These are phyloP conservation scores for Capsicum baccatum DNA, from an alignment of 257 asterid genomes.

Conservation along the genomic window DNA sequence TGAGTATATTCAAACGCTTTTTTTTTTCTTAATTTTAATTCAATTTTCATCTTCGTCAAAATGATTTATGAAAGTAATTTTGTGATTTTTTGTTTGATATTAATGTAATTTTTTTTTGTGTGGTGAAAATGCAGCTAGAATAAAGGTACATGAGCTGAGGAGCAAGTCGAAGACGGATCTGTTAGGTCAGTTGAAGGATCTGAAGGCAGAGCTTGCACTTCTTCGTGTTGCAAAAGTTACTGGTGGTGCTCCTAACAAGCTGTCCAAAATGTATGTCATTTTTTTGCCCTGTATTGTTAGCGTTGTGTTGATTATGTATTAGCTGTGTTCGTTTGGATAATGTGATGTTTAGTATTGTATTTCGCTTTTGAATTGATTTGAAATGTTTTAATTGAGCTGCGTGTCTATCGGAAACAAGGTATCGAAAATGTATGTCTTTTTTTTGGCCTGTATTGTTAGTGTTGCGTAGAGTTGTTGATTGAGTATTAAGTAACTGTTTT, in stretches of 20 bases:
- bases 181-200: conserved; percentile 45
- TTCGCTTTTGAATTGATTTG: background rate
- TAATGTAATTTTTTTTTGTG: background rate
- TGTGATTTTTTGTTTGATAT: too few relatives aligned
- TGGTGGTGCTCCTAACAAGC: conserved; percentile 53
- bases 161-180: conserved; percentile 40
- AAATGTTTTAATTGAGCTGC: too few relatives aligned
- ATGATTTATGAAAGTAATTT: background rate
- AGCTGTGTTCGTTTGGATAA: background rate
- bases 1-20: background rate
- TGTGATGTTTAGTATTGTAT: background rate
- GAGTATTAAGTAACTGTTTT: background rate
- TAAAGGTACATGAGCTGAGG: conserved; percentile 49
- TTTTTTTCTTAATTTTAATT: background rate
- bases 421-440: conserved; percentile 34
- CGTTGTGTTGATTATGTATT: background rate
- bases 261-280: conserved; percentile 41
- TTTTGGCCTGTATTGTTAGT: background rate
- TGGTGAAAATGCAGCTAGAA: conserved; percentile 37
- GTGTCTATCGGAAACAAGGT: too few relatives aligned
- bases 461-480: background rate
- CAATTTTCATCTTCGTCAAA: background rate
- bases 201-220: conserved; percentile 48
- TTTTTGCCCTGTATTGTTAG: background rate
- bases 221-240: conserved; percentile 54